phyloP scores from a whole-genome alignment of 495 filamentous ascomycete species.

The Cercophora sp. region DNA sequence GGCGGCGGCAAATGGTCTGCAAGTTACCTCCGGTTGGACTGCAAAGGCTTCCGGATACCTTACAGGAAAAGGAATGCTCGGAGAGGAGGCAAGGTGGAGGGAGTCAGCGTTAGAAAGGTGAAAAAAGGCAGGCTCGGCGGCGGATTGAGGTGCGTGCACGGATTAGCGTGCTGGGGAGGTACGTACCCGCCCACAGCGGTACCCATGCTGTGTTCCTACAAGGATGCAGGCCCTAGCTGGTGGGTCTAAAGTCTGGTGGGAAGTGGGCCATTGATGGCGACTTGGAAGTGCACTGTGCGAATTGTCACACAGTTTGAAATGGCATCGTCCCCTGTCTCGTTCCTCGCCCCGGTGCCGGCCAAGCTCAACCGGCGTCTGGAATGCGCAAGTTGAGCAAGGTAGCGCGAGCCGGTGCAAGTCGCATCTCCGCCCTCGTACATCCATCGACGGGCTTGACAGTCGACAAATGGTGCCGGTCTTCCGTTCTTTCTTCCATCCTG shows the following conservation, averaged over 20 bases:
- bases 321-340: neutral
- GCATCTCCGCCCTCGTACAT: neutral
- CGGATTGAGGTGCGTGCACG: neutral
- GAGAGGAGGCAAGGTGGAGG: slow-evolving; percentile 4
- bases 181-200: neutral
- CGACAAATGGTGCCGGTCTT: neutral
- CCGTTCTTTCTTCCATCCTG: too few relatives aligned
- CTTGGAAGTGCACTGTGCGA: slow-evolving; percentile 8
- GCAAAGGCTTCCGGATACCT: too few relatives aligned
- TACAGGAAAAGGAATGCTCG: neutral
- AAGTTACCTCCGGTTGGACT: too few relatives aligned
- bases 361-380: neutral
- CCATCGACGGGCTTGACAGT: neutral
- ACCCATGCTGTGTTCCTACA: neutral
- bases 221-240: slow-evolving; percentile 6
- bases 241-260: slow-evolving; percentile 4
- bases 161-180: too few relatives aligned
- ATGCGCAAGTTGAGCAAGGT: neutral
- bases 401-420: too few relatives aligned
- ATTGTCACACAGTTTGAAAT: slow-evolving; percentile 1
- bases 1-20: too few relatives aligned
- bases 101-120: slow-evolving; percentile 4
- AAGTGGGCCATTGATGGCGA: slow-evolving; percentile 4
- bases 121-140: slow-evolving; percentile 3
- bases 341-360: neutral